Conservation (phyloP, 2,329 filamentous ascomycete species). For the Lasiodiplodia sp. region DNA sequence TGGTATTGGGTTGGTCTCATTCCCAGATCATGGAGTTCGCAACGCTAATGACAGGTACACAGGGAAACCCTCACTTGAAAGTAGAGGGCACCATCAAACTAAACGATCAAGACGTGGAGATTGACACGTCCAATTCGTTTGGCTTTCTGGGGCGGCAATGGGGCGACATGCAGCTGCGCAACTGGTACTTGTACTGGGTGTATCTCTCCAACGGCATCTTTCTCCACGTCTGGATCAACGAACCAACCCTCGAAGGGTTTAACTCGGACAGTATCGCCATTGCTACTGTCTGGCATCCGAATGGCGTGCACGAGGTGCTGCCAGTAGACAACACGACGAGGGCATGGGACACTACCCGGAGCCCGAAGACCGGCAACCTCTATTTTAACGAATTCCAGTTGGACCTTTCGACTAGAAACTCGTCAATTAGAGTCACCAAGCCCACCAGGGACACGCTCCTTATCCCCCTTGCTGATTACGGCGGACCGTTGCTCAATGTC, state of each 20-base stretch:
- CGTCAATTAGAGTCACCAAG: neutral
- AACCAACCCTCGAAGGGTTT: neutral
- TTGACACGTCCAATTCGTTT: neutral
- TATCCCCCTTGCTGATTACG: neutral
- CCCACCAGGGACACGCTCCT: neutral
- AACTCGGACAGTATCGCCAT: neutral
- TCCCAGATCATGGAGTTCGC: neutral
- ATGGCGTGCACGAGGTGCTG: neutral
- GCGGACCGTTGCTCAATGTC: neutral
- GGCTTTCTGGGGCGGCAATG: neutral
- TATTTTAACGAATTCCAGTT: neutral
- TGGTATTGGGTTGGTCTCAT: slow-evolving; percentile 6
- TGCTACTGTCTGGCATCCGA: neutral
- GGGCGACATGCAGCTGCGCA: neutral
- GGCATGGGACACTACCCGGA: neutral
- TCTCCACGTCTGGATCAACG: neutral
- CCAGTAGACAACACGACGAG: neutral
- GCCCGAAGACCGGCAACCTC: neutral
- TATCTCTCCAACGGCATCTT: slow-evolving; percentile 1
- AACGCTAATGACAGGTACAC: neutral
- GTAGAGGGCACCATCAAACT: neutral
- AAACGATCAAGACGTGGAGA: neutral
- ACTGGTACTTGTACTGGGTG: slow-evolving; percentile 3
- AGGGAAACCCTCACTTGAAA: neutral
- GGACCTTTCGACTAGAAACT: neutral